These are phyloP conservation scores for Leccinum ochraceum DNA, from an alignment of 768 basidiomycete genomes.

Conservation along the genomic window DNA sequence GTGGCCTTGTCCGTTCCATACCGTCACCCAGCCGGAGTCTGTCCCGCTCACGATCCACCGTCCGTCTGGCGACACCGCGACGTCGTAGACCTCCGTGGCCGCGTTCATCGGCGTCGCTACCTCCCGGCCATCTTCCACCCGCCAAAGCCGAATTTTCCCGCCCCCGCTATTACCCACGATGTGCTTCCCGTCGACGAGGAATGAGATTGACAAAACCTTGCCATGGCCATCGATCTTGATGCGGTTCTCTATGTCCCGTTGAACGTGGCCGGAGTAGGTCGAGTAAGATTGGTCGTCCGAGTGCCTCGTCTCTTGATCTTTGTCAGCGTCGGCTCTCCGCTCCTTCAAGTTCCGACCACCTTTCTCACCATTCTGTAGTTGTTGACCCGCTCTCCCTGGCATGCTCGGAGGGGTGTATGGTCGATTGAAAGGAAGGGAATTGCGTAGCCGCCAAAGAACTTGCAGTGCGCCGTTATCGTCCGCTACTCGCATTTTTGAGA, in stretches of 20 bases:
- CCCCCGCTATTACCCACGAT: background rate
- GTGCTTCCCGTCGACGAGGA: background rate
- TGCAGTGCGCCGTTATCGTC: background rate
- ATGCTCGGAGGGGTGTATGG: background rate
- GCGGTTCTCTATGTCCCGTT: background rate
- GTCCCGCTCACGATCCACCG: background rate
- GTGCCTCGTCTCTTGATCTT: background rate
- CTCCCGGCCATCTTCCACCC: background rate
- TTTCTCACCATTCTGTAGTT: background rate
- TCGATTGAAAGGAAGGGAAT: background rate
- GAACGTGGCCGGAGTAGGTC: background rate
- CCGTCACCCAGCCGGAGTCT: background rate
- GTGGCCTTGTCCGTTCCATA: background rate
- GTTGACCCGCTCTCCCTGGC: background rate
- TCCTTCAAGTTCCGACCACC: background rate
- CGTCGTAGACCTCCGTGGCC: background rate
- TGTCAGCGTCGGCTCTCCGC: background rate
- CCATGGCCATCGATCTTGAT: background rate
- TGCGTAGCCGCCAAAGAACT: background rate
- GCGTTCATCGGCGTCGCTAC: background rate
- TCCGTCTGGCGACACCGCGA: background rate
- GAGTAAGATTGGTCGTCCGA: background rate
- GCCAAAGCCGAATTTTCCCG: background rate
- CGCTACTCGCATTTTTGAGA: background rate
- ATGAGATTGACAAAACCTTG: background rate